These are phyloP conservation scores for Vicia sativa DNA, from an alignment of 306 rosid species.

Conservation along the genomic window DNA sequence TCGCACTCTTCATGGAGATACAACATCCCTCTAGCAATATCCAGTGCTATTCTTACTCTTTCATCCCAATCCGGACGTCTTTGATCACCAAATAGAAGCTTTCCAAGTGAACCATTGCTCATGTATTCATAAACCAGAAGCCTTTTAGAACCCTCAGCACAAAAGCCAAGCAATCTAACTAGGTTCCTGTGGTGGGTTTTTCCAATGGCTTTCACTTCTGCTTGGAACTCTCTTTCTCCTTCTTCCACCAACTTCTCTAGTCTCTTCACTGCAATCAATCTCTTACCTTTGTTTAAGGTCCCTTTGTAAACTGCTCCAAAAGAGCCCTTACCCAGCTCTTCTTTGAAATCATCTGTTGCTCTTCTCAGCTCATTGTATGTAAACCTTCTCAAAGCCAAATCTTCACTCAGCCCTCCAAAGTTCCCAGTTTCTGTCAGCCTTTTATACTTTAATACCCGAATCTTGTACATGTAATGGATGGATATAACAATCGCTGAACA, in stretches of 20 bases:
- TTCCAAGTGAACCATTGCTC: conserved; percentile 48
- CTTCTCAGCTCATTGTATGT: conserved; percentile 41
- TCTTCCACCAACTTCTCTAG: conserved; percentile 45
- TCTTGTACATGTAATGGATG: conserved; percentile 33
- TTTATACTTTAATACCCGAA: conserved; percentile 38
- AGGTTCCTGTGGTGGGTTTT: conserved; percentile 46
- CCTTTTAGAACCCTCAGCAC: conserved; percentile 46
- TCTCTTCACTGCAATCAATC: conserved; percentile 44
- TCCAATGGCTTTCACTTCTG: conserved; percentile 46
- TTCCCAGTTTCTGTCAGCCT: conserved; percentile 34
- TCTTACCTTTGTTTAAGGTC: conserved; percentile 25
- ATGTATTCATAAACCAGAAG: conserved; percentile 53
- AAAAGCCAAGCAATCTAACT: conserved; percentile 45
- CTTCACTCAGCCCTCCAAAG: conserved; percentile 39
- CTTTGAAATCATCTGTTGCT: conserved; percentile 40
- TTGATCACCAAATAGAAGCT: conserved; percentile 36
- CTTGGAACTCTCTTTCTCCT: conserved; percentile 48
- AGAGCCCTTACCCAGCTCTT: conserved; percentile 45
- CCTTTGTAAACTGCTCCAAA: conserved; percentile 50
- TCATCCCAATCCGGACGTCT: conserved; percentile 41
- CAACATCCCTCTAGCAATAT: conserved; percentile 45
- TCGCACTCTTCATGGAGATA: conserved; percentile 51
- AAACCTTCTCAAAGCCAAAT: conserved; percentile 39
- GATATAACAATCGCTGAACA: conserved; percentile 30
- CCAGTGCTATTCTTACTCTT: conserved; percentile 44